Conservation (phyloP, 2,329 filamentous ascomycete genomes). For the Fusarium albidum region DNA sequence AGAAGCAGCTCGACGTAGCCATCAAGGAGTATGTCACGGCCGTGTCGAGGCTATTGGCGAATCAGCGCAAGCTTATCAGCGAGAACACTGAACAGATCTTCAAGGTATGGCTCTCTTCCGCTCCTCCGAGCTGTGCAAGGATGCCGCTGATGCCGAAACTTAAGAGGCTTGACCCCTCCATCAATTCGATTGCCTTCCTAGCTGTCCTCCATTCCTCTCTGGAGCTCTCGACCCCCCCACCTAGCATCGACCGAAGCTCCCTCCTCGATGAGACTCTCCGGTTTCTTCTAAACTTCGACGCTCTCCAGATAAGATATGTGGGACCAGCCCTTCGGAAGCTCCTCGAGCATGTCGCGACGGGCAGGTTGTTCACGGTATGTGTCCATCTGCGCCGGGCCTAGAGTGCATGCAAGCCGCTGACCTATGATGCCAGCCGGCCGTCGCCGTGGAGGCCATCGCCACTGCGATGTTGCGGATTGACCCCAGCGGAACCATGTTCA, state of each 20-base stretch:
- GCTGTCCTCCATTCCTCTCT: constrained; percentile 54
- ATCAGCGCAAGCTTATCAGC: constrained; percentile 43
- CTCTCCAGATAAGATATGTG: constrained; percentile 61
- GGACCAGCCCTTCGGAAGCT: constrained; percentile 54
- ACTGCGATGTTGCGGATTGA: constrained; percentile 71
- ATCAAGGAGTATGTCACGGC: constrained; percentile 49
- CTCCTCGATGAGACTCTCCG: constrained; percentile 52
- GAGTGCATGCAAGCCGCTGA: constrained; percentile 19
- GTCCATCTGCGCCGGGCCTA: background rate
- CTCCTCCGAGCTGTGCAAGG: background rate
- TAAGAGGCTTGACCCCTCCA: constrained; percentile 58
- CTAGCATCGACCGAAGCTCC: constrained; percentile 41
- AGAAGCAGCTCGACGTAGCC: constrained; percentile 50
- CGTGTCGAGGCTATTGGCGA: constrained; percentile 49
- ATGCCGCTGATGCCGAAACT: constrained; percentile 23
- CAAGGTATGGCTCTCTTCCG: constrained; percentile 47
- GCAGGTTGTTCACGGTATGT: constrained; percentile 53
- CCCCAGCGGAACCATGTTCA: constrained; percentile 71
- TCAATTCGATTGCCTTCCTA: constrained; percentile 62
- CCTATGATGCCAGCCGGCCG: constrained; percentile 48
- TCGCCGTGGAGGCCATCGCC: constrained; percentile 56
- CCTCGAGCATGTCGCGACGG: constrained; percentile 50
- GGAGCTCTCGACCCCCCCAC: constrained; percentile 33
- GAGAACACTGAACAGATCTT: constrained; percentile 50
- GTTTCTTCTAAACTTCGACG: constrained; percentile 60